Evolutionary conservation across 768 basidiomycete genomes (phyloP), one percentile per base, ranked within the genome.

Genomic region (Glaciozyma martinii): DNA sequence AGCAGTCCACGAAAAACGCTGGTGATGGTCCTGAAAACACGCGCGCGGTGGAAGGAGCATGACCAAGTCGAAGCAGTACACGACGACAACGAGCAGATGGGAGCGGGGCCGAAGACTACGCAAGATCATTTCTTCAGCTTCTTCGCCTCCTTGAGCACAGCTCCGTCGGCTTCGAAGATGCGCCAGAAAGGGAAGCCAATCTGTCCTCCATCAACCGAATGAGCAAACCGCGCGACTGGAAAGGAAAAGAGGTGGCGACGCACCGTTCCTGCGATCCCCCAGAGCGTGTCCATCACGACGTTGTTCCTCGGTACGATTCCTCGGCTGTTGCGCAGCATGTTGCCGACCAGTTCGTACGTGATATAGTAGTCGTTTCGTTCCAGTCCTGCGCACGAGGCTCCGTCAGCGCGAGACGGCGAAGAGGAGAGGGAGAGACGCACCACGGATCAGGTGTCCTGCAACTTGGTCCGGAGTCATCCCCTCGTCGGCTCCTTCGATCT

Each of bases 401-500:
- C 49, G 49, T n/a, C n/a, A 27, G 25, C 6, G 21, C 3, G 46
- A 21, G 21, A 37, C 58, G 2, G 44, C 27, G 10, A 47, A 29
- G 37, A 13, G 37, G 10, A 13, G 37, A 40, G 37, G 9, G 42
- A 9, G 32, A 37, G 33, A 59, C 53, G 78, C 54, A 86, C 88
- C 88, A 66, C 80, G 79, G 49, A 86, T 79, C 32, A 93, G 72
- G 7, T 76, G 78, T 32, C 75, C 70, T 0, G 89, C 89, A 40
- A 85, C 85, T 47, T 80, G 77, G 40, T 87, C 87, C 0, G 88
- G 79, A 5, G 82, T 82, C 62, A 83, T 65, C 0, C 85, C 84
- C 32, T 79, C 80, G 73, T 91, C 90, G 0, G 80, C 77, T 46
- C 83, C 86, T 74, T 93, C 92, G 50, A 95, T 85, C 68, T 85